Conservation (phyloP, 805 yeast genomes). For the Yarrowia sp. region DNA sequence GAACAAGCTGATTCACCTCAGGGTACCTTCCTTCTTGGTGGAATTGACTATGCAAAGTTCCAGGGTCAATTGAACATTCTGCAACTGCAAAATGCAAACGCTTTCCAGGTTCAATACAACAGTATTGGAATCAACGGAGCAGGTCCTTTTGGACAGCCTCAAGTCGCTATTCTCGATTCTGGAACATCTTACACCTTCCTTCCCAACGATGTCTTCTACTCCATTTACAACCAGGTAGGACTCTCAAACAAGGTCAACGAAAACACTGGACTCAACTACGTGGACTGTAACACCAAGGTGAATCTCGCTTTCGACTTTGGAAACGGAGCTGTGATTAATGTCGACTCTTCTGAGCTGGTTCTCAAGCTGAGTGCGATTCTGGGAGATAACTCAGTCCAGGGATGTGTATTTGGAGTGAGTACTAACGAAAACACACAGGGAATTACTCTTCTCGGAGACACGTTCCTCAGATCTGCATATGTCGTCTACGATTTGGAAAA, state of each 20-base stretch:
- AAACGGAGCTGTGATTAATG: neutral
- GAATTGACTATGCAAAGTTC: constrained; percentile 45
- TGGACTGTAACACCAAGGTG: constrained; percentile 10
- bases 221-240: neutral
- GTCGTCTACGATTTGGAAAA: constrained; percentile 65
- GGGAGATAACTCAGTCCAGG: neutral
- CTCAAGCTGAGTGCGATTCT: neutral
- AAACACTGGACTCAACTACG: constrained; percentile 26
- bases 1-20: constrained; percentile 34
- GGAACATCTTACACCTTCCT: constrained; percentile 55
- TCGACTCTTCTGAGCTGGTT: constrained; percentile 4
- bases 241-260: neutral
- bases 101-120: neutral
- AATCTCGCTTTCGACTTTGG: constrained; percentile 30
- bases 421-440: constrained; percentile 36
- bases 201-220: constrained; percentile 37
- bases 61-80: constrained; percentile 35
- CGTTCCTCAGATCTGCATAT: constrained; percentile 62
- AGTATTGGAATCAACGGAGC: constrained; percentile 28
- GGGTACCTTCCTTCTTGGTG: constrained; percentile 45
- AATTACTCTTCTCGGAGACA: constrained; percentile 49
- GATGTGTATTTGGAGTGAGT: constrained; percentile 35
- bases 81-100: constrained; percentile 17
- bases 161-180: constrained; percentile 47
- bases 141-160: neutral